These are phyloP conservation scores for Hemileccinum rubropunctum DNA, from an alignment of 768 basidiomycete species.

Conservation along the genomic window DNA sequence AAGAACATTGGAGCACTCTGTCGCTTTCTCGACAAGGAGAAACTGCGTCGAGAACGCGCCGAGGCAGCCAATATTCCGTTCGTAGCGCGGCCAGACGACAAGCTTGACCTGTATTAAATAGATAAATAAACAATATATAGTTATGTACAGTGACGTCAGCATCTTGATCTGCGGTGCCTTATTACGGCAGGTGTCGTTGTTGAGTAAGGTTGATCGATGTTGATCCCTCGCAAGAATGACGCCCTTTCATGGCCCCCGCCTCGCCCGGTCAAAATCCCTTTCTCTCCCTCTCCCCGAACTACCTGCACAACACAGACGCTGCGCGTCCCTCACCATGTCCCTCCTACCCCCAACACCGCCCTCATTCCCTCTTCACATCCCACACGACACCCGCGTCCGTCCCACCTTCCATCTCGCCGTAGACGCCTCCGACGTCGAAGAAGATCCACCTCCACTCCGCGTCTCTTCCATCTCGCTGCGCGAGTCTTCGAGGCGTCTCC, in stretches of 20 bases:
- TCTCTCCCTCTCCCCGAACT: conserved; percentile 13
- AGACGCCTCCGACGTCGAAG: conserved; percentile 19
- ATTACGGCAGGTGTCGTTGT: conserved; percentile 10
- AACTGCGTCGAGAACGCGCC: conserved; percentile 50
- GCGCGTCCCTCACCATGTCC: conserved; percentile 40
- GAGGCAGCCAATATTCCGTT: conserved; percentile 63
- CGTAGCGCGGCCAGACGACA: conserved; percentile 59
- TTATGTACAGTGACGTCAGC: conserved; percentile 16
- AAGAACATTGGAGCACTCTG: conserved; percentile 61
- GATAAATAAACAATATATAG: not conserved
- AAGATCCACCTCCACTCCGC: not conserved
- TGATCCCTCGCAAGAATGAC: conserved; percentile 1
- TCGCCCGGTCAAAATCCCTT: conserved; percentile 23
- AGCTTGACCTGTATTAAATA: conserved; percentile 54
- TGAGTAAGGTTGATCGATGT: too few relatives aligned
- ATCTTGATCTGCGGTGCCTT: not conserved
- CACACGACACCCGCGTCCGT: not conserved
- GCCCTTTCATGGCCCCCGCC: not conserved
- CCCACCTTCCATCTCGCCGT: conserved; percentile 17
- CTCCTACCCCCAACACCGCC: conserved; percentile 6
- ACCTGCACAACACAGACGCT: conserved; percentile 28
- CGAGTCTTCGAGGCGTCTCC: conserved; percentile 52
- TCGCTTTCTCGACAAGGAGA: conserved; percentile 71
- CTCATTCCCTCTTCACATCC: not conserved
- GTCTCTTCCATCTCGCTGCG: not conserved